phyloP scores from a whole-genome alignment of 352 stramenopile species.

The Phytophthora syringae region DNA sequence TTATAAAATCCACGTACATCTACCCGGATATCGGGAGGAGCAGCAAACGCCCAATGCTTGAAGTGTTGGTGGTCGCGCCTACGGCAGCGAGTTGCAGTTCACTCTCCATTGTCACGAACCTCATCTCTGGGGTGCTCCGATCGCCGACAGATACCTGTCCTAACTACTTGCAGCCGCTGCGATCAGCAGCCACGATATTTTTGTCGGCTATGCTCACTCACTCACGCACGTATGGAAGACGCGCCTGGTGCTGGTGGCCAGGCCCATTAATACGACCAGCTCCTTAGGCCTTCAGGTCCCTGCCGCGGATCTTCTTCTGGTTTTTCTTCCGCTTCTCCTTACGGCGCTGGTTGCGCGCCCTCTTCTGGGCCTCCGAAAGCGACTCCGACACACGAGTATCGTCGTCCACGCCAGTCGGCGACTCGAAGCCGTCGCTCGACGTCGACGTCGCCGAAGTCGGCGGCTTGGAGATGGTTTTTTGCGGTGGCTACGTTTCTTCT shows the following conservation, averaged over 20 bases:
- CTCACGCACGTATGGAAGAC: conserved; percentile 26
- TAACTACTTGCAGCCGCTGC: conserved; percentile 32
- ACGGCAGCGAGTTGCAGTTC: conserved; percentile 21
- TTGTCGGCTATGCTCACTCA: conserved; percentile 19
- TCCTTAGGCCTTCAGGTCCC: conserved; percentile 29
- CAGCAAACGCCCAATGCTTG: conserved; percentile 15
- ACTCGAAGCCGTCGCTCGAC: conserved; percentile 40
- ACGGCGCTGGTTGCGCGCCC: conserved; percentile 68
- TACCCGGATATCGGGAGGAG: conserved; percentile 26
- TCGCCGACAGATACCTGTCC: conserved; percentile 33
- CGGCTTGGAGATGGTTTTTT: conserved; percentile 31
- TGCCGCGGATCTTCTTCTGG: conserved; percentile 54
- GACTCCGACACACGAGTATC: conserved; percentile 32
- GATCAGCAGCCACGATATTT: conserved; percentile 7
- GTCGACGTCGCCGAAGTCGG: conserved; percentile 31
- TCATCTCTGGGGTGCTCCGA: conserved; percentile 13
- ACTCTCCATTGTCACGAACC: conserved; percentile 12
- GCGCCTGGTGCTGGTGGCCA: conserved; percentile 26
- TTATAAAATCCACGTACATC: conserved; percentile 48
- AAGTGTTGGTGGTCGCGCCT: conserved; percentile 15
- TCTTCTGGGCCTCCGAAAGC: conserved; percentile 70
- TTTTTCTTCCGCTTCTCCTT: conserved; percentile 86
- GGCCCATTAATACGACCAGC: not conserved
- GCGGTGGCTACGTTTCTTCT: conserved; percentile 45
- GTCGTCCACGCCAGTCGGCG: conserved; percentile 39